Conservation (phyloP, 768 basidiomycete species). For the Psilocybe cyanescens region DNA sequence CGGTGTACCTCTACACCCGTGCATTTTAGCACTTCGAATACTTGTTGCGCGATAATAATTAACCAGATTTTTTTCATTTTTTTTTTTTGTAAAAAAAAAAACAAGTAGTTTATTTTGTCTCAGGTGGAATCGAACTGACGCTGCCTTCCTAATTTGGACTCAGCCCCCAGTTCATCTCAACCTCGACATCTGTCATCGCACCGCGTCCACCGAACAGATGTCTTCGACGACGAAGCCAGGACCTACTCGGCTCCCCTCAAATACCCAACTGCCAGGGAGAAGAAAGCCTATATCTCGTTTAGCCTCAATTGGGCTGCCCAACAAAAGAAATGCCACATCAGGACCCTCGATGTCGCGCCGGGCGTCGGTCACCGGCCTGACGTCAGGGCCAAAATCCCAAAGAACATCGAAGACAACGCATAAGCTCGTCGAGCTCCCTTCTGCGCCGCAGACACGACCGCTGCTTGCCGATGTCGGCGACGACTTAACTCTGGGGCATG, state of each 20-base stretch:
- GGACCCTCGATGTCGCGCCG: conserved; percentile 33
- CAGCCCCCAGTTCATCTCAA: background rate
- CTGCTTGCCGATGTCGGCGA: conserved; percentile 48
- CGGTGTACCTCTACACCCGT: no score
- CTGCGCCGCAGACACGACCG: conserved; percentile 86
- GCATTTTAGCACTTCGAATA: no score
- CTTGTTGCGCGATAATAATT: no score
- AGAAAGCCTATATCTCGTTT: conserved; percentile 33
- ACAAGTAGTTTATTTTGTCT: no score
- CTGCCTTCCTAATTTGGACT: background rate
- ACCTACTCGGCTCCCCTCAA: conserved; percentile 29
- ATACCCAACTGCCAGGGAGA: conserved; percentile 30
- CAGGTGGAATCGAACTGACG: background rate
- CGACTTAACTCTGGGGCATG: conserved; percentile 57
- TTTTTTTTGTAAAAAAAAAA: no score
- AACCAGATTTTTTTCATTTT: no score
- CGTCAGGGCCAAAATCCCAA: conserved; percentile 57
- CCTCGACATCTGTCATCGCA: background rate
- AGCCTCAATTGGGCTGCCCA: conserved; percentile 29
- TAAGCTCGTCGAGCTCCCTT: conserved; percentile 88
- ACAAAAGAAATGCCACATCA: conserved; percentile 20
- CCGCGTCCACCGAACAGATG: background rate
- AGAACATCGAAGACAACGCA: conserved; percentile 91
- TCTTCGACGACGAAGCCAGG: background rate
- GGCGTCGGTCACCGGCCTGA: conserved; percentile 41